These are phyloP conservation scores for Blastomyces emzantsi DNA, from an alignment of 2,329 filamentous ascomycete genomes.

Conservation along the genomic window DNA sequence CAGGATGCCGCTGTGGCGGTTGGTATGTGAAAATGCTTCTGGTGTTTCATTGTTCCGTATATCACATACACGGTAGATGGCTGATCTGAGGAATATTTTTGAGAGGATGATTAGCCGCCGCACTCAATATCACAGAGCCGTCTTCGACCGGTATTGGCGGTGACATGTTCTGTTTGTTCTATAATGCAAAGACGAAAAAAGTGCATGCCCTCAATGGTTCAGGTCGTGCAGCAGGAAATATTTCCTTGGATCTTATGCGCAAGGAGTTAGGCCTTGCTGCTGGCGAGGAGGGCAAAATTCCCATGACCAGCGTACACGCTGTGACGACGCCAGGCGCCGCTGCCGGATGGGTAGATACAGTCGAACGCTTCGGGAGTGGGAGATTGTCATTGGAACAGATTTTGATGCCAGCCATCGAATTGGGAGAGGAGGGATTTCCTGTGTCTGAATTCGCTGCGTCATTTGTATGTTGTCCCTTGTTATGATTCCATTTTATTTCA, in stretches of 20 bases:
- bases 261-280: constrained; percentile 57
- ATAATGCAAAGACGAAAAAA: constrained; percentile 70
- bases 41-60: neutral
- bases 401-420: constrained; percentile 68
- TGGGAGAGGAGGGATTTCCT: constrained; percentile 83
- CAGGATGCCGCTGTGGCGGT: constrained; percentile 95
- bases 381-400: constrained; percentile 69
- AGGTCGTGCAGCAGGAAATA: constrained; percentile 65
- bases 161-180: constrained; percentile 95
- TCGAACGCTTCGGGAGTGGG: constrained; percentile 82
- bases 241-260: constrained; percentile 60
- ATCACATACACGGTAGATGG: neutral
- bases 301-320: constrained; percentile 65
- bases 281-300: constrained; percentile 53
- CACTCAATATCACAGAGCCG: constrained; percentile 87
- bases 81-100: neutral
- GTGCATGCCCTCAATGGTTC: constrained; percentile 87
- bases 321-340: constrained; percentile 85
- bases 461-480: constrained; percentile 47
- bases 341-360: constrained; percentile 84
- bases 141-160: constrained; percentile 90
- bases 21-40: constrained; percentile 38
- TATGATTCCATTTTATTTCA: neutral
- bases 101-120: constrained; percentile 55
- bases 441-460: constrained; percentile 69